Base-by-base conservation (phyloP, 345 rosid genomes). In the Camelina hispida region DNA sequence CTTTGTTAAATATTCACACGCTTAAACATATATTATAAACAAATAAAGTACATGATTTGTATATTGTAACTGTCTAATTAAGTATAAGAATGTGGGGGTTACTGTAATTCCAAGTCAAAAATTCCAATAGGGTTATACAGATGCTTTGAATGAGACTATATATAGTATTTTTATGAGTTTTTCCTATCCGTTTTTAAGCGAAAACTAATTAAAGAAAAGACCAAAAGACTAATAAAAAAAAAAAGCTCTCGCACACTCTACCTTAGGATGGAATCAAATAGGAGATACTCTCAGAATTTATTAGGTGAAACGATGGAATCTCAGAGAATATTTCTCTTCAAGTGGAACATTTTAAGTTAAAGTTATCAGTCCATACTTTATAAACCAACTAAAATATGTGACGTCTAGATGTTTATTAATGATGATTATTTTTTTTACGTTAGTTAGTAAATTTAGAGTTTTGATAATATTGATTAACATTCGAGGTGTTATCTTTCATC, bases 21-120 rank as follows among this genome's bases (percentile, higher is more conserved):
- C 80, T 76, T 62, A 62, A 62, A 62, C 59, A 60, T 59, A 15
- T 62, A 69, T 53, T 62, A 69, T 62, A 44, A 56, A 56, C 51
- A 74, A 64, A 50, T 44, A 32, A 53, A 42, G 46, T 42, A 62
- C 16, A 60, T 43, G 51, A 17, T 46, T 51, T 28, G 57, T 35
- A 70, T 56, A 63, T 38, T 77, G 28, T 58, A 64, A 47, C 40
- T 48, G 76, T 56, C 53, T 71, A 23, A 28, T 28, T 28, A 57
- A 58, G 72, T 65, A 30, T 40, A 23, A 65, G 66, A 65, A 37
- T 56, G 72, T 47, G 37, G 76, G 56, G 44, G 67, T 77, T 65
- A 77, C 77, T 58, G 81, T 14, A 68, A 78, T 63, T 58, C 62
- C 57, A 78, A 78, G 81, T 68, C 62, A 78, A 52, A 68, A 42